Conservation (phyloP, 2,329 filamentous ascomycete genomes). For the Pezizomycotina sp. region DNA sequence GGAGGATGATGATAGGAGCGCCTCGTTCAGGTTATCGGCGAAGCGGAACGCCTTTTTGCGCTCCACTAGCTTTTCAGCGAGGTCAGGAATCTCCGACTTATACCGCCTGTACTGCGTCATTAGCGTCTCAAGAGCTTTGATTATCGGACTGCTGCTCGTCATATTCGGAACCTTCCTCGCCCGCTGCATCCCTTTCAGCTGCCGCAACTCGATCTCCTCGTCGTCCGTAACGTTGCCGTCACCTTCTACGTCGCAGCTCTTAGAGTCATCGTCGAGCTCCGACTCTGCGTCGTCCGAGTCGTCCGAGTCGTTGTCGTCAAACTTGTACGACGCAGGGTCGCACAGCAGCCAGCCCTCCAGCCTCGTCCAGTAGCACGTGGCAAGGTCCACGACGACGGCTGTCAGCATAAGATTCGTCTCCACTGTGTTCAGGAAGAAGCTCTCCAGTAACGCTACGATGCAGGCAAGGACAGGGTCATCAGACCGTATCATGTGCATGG, state of each 20-base stretch:
- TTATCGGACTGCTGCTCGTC: slow-evolving; percentile 26
- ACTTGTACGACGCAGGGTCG: slow-evolving; percentile 48
- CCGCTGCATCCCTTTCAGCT: slow-evolving; percentile 5
- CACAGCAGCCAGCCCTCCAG: slow-evolving; percentile 83
- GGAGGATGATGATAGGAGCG: slow-evolving; percentile 21
- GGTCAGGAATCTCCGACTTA: slow-evolving; percentile 32
- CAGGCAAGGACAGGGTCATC: slow-evolving; percentile 49
- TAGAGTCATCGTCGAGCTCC: slow-evolving; percentile 27
- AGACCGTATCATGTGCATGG: slow-evolving; percentile 43
- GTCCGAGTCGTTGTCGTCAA: slow-evolving; percentile 32
- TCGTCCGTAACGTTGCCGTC: too few relatives aligned
- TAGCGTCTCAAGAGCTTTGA: slow-evolving; percentile 31
- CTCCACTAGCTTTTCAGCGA: slow-evolving; percentile 34
- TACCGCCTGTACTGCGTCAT: slow-evolving; percentile 35
- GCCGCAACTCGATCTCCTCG: slow-evolving; percentile 21
- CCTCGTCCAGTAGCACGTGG: slow-evolving; percentile 66
- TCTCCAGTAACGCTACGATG: slow-evolving; percentile 52
- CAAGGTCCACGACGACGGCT: slow-evolving; percentile 64
- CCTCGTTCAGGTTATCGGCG: slow-evolving; percentile 32
- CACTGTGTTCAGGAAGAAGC: slow-evolving; percentile 77
- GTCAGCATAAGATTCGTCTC: slow-evolving; percentile 83
- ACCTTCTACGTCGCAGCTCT: slow-evolving; percentile 26
- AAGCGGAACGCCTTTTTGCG: slow-evolving; percentile 36
- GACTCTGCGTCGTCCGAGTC: slow-evolving; percentile 28
- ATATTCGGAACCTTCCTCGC: slow-evolving; percentile 13